phyloP scores from a whole-genome alignment of 208 protist species.

The Acanthamoeba lugdunensis region DNA sequence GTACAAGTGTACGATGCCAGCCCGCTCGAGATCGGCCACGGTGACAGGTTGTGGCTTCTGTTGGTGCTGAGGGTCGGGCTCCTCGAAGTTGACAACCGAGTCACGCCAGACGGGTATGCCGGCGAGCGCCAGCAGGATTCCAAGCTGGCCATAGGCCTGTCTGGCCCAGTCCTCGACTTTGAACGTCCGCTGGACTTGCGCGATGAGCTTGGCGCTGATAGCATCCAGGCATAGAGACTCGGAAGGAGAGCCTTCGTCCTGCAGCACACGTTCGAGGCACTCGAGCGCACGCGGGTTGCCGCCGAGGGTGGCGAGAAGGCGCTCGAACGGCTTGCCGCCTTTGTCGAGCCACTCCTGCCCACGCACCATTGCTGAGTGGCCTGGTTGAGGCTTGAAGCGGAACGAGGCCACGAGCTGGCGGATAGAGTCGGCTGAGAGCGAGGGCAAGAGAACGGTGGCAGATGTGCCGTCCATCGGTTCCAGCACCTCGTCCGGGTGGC shows the following conservation, averaged over 20 bases:
- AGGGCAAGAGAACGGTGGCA: not conserved
- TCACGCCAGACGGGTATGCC: not conserved
- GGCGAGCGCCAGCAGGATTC: not conserved
- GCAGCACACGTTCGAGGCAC: not conserved
- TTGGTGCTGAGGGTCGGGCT: too few species aligned
- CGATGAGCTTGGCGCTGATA: not conserved
- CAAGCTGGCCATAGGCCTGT: not conserved
- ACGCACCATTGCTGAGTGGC: not conserved
- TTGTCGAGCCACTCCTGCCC: slow-evolving; percentile 11
- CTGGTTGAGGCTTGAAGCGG: not conserved
- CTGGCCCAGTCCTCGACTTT: not conserved
- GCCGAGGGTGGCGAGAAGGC: not conserved
- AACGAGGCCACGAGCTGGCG: not conserved
- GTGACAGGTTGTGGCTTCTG: not conserved
- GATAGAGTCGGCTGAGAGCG: not conserved
- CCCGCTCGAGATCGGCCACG: not conserved
- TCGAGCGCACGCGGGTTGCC: not conserved
- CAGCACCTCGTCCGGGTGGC: not conserved
- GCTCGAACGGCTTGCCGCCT: not conserved
- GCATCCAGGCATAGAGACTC: not conserved
- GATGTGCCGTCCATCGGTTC: not conserved
- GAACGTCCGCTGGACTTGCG: not conserved
- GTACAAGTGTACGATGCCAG: too few species aligned
- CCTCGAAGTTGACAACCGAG: not conserved
- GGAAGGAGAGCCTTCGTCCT: not conserved